phyloP scores from a whole-genome alignment of 2,329 filamentous ascomycete species.

The Ascochyta viciae-villosae region DNA sequence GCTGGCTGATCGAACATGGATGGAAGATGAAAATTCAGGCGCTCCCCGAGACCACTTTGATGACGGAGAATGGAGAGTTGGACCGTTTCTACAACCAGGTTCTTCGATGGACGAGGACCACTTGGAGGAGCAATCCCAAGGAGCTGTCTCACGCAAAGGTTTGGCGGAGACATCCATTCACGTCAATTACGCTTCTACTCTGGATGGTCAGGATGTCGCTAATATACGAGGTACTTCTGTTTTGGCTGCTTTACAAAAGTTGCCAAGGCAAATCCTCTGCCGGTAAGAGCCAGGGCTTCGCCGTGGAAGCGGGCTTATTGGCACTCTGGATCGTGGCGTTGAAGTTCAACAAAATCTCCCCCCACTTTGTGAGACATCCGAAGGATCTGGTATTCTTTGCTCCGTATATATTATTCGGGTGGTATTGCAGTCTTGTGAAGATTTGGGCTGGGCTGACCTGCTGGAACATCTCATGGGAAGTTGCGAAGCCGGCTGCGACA shows the following conservation, averaged over 20 bases:
- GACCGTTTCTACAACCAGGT: not conserved
- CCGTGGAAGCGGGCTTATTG: not conserved
- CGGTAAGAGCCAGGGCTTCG: not conserved
- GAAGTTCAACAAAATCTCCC: not conserved
- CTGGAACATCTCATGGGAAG: not conserved
- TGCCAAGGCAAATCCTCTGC: not conserved
- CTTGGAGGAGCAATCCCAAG: not conserved
- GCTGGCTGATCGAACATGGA: slow-evolving; percentile 58
- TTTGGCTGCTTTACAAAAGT: not conserved
- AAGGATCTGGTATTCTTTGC: not conserved
- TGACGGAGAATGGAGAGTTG: slow-evolving; percentile 43
- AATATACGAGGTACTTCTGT: not conserved
- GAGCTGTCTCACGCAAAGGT: not conserved
- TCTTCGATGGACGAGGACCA: not conserved
- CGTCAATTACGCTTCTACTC: not conserved
- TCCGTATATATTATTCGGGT: not conserved
- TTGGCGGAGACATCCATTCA: not conserved
- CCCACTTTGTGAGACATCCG: not conserved
- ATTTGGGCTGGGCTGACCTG: not conserved
- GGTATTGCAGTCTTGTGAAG: not conserved
- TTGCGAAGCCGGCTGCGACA: not conserved
- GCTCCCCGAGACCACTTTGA: slow-evolving; percentile 51
- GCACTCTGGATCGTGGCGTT: not conserved
- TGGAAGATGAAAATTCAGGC: slow-evolving; percentile 57
- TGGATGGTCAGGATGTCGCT: not conserved